phyloP scores from a whole-genome alignment of 768 basidiomycete species.

The Tulasnella sp. region DNA sequence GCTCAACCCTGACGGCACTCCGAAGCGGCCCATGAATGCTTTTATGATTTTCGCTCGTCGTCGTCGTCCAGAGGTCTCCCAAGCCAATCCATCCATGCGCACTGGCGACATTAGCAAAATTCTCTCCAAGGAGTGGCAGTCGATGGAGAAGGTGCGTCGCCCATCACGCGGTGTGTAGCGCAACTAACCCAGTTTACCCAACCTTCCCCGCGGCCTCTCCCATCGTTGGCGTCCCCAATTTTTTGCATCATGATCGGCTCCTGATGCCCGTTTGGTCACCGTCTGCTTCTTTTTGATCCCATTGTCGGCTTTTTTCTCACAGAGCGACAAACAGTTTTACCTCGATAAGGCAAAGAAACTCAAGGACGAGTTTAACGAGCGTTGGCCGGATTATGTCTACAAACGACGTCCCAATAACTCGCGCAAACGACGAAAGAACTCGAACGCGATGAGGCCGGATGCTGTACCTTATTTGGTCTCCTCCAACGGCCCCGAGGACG shows the following conservation, averaged over 20 bases:
- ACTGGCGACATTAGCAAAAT: slow-evolving; percentile 86
- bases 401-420: slow-evolving; percentile 79
- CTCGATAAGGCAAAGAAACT: slow-evolving; percentile 74
- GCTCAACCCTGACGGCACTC: slow-evolving; percentile 75
- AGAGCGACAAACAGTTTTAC: slow-evolving; percentile 80
- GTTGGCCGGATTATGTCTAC: slow-evolving; percentile 85
- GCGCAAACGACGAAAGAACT: slow-evolving; percentile 41
- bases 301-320: neutral
- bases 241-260: neutral
- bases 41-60: slow-evolving; percentile 83
- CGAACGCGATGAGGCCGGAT: neutral
- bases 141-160: slow-evolving; percentile 61
- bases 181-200: slow-evolving; percentile 15
- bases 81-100: slow-evolving; percentile 81
- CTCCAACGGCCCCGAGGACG: neutral
- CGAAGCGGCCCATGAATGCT: slow-evolving; percentile 85
- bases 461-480: neutral
- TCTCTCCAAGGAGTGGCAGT: slow-evolving; percentile 73
- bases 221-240: slow-evolving; percentile 1
- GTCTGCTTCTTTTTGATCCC: neutral
- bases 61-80: slow-evolving; percentile 68
- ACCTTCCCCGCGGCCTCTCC: neutral
- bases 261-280: slow-evolving; percentile 4
- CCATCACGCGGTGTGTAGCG: too few species aligned
- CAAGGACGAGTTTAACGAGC: slow-evolving; percentile 74